phyloP scores from a whole-genome alignment of 2,329 filamentous ascomycete species.

The Aspergillus melleus region DNA sequence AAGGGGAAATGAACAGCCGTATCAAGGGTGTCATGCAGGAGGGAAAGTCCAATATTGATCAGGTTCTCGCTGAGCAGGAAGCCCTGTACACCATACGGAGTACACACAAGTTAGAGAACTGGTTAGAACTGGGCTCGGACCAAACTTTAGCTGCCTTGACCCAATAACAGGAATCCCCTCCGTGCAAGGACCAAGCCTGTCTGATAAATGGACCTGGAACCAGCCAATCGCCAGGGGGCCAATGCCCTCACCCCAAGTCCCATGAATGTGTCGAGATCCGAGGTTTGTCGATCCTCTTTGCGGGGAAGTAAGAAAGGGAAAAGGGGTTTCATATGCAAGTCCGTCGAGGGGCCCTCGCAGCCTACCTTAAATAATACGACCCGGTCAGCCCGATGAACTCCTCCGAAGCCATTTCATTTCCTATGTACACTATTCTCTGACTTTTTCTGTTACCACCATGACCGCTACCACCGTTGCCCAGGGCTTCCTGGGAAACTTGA shows the following conservation, averaged over 20 bases:
- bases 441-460: background rate
- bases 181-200: background rate
- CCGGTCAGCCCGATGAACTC: background rate
- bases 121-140: background rate
- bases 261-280: constrained; percentile 13
- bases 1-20: background rate
- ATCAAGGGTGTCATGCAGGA: background rate
- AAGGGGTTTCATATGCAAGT: constrained; percentile 18
- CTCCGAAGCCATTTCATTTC: background rate
- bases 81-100: too few species aligned
- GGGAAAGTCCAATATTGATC: background rate
- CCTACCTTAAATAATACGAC: background rate
- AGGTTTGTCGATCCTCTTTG: constrained; percentile 19
- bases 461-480: constrained; percentile 7
- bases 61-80: background rate
- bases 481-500: constrained; percentile 84
- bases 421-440: background rate
- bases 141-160: background rate
- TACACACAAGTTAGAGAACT: too few species aligned
- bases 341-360: constrained; percentile 2
- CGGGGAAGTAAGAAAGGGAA: constrained; percentile 5
- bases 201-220: background rate
- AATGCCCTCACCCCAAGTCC: background rate
- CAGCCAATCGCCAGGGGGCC: background rate
- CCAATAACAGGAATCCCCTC: background rate